phyloP scores from a whole-genome alignment of 1,139 yeast genomes.

The Hanseniaspora gamundiae region DNA sequence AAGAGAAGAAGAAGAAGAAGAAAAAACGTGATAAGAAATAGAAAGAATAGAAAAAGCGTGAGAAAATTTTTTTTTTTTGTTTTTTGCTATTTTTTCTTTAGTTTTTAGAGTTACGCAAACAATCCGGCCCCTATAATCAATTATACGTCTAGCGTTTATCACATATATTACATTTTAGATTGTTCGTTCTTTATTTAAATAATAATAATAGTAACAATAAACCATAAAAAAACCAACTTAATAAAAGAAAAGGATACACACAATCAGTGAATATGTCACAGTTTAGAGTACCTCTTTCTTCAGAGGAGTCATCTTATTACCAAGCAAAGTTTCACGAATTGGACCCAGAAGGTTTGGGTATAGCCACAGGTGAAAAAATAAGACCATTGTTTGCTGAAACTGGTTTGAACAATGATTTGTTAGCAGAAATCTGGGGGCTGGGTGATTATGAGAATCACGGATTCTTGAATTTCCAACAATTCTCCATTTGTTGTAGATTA shows the following conservation, averaged over 20 bases:
- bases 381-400: slow-evolving; percentile 76
- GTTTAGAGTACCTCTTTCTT: slow-evolving; percentile 40
- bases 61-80: too few species aligned
- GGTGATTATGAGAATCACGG: slow-evolving; percentile 84
- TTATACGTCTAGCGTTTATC: too few species aligned
- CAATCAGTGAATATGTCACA: slow-evolving; percentile 1
- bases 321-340: slow-evolving; percentile 65
- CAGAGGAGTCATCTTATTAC: slow-evolving; percentile 67
- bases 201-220: too few species aligned
- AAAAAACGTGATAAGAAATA: too few species aligned
- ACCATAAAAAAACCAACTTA: background rate
- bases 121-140: too few species aligned
- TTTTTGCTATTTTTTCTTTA: too few species aligned
- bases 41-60: too few species aligned
- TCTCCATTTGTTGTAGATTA: slow-evolving; percentile 75
- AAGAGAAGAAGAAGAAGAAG: too few species aligned
- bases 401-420: slow-evolving; percentile 61
- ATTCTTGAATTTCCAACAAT: slow-evolving; percentile 68
- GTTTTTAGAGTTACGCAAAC: too few species aligned
- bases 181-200: too few species aligned
- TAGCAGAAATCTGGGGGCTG: slow-evolving; percentile 90
- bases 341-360: slow-evolving; percentile 69
- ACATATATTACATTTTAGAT: too few species aligned
- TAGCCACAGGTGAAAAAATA: slow-evolving; percentile 86
- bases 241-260: background rate